Base-by-base conservation (phyloP, 1,139 yeast genomes). In the Petasospora fabianii region DNA sequence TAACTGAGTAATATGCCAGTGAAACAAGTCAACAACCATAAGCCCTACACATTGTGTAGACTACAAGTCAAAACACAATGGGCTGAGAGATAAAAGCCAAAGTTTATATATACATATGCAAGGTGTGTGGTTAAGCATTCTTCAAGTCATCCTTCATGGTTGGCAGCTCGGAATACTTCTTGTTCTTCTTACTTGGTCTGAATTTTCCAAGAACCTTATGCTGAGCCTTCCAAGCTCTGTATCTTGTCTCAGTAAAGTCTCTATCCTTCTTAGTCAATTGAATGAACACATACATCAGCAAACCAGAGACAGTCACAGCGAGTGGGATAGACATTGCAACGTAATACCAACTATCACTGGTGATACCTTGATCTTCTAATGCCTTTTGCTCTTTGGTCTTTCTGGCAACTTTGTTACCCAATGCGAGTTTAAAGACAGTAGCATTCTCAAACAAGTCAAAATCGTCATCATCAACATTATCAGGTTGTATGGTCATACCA, bases 301-400 rank as follows among this genome's bases (percentile, higher is more conserved):
- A 64, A 3, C 73, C 79, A 17, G 80, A 73, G 21, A 84, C 49
- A n/a, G 77, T 61, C 22, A 84, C 86, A 41, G 74, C 68, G 1
- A 85, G 73, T n/a, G 96, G 96, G 58, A 84, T 72, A 8, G 84
- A 68, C 53, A 84, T 67, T 33, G 78, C 74, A 49, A 80, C 69
- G 54, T 84, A 82, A 54, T 81, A 82, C 55, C 81, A 84, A 46
- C 77, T 77, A 48, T 78, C 80, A 42, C 73, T 65, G 2, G 73
- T 73, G 38, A 80, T 77, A 35, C 80, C 85, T 39, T 75, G 78
- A 48, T 73, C 75, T 46, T 71, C 69, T 37, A 65, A 58, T 38
- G 71, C 73, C 59, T 77, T 66, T 54, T 77, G 80, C 38, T 66
- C 71, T 49, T 75, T 73, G 19, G 76, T 70, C 31, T 71, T 77